phyloP scores from a whole-genome alignment of 2,329 filamentous ascomycete genomes.

The Cercospora nicotianae region DNA sequence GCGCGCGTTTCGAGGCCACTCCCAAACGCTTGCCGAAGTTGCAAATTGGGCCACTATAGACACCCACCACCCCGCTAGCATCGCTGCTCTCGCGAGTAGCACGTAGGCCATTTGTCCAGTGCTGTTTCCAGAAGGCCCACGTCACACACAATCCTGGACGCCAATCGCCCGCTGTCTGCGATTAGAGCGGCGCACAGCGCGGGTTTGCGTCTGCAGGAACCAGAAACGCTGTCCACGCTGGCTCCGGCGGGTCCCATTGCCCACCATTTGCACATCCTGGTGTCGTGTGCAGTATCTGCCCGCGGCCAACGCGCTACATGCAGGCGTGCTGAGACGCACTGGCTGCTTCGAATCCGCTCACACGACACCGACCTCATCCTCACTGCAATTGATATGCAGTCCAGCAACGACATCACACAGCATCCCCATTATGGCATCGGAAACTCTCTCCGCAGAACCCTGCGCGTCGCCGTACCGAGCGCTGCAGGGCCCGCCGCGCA shows the following conservation, averaged over 20 bases:
- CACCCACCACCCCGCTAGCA: background rate
- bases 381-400: background rate
- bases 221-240: background rate
- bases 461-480: constrained; percentile 3
- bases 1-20: background rate
- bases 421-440: background rate
- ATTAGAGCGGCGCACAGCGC: constrained; percentile 7
- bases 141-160: constrained; percentile 9
- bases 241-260: background rate
- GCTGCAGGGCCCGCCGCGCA: background rate
- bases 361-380: background rate
- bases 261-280: background rate
- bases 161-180: constrained; percentile 7
- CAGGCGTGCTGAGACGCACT: background rate
- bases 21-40: background rate
- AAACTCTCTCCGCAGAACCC: constrained; percentile 15
- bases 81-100: background rate
- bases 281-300: background rate
- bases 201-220: constrained; percentile 9
- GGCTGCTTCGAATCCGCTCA: background rate
- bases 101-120: background rate
- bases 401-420: background rate
- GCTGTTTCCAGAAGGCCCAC: constrained; percentile 9
- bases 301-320: background rate
- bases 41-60: background rate